Evolutionary conservation across 2,329 filamentous ascomycete species (phyloP).

Genomic region (Myotisia sp.): DNA sequence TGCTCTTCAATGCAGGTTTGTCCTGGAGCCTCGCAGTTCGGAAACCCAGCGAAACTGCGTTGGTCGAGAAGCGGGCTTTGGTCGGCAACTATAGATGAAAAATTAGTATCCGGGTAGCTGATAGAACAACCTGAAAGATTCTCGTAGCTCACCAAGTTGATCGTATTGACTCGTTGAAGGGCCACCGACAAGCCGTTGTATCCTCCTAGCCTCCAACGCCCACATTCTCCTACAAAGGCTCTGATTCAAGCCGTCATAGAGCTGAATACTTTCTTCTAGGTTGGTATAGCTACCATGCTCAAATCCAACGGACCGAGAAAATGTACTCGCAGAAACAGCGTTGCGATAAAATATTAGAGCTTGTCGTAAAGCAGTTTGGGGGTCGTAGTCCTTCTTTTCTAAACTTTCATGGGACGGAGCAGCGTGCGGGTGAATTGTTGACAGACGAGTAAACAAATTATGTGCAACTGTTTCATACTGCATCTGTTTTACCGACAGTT

Average conservation of each 20-base stretch:
- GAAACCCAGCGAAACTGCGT: constrained; percentile 26
- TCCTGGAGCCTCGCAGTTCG: constrained; percentile 26
- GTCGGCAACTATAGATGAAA: constrained; percentile 18
- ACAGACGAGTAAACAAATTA: constrained; percentile 34
- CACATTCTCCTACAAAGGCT: constrained; percentile 31
- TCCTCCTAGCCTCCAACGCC: constrained; percentile 29
- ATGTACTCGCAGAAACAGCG: constrained; percentile 24
- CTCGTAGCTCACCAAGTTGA: constrained; percentile 21
- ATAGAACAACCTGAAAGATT: neutral
- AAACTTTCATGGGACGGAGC: constrained; percentile 26
- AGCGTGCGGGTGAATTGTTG: constrained; percentile 33
- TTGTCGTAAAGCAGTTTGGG: constrained; percentile 27
- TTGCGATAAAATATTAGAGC: constrained; percentile 30
- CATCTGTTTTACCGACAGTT: constrained; percentile 35
- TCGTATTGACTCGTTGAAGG: constrained; percentile 23
- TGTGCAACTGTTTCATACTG: constrained; percentile 36
- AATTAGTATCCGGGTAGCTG: constrained; percentile 1
- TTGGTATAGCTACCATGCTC: constrained; percentile 32
- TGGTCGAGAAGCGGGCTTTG: constrained; percentile 20
- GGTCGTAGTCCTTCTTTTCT: constrained; percentile 30
- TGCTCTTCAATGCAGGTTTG: constrained; percentile 25
- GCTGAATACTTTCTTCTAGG: constrained; percentile 29
- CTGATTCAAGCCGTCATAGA: constrained; percentile 25
- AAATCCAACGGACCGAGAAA: constrained; percentile 26
- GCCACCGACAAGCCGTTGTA: constrained; percentile 27